Evolutionary conservation across 192 early-diverging fungal genomes (phyloP).

Genomic region (Oehlia diaphana): DNA sequence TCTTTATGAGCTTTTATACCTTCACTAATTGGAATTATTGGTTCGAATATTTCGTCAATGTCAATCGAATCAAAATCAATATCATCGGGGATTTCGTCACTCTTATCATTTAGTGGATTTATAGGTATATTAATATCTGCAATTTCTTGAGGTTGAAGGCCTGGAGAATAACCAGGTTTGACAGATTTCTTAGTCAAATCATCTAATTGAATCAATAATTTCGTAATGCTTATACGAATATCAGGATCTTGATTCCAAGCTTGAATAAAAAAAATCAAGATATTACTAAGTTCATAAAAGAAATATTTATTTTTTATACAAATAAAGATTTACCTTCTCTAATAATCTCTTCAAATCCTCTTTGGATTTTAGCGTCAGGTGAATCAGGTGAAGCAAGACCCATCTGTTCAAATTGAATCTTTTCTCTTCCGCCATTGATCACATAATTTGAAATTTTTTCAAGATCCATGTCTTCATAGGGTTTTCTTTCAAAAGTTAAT

Average conservation of each 20-base stretch:
- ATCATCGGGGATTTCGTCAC: neutral
- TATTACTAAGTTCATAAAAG: neutral
- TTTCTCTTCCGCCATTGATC: neutral
- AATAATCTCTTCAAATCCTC: slow-evolving; percentile 1
- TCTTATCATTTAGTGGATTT: neutral
- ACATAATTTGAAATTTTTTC: neutral
- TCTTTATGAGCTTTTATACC: slow-evolving; percentile 16
- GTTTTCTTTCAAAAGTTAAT: slow-evolving; percentile 5
- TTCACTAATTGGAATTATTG: slow-evolving; percentile 15
- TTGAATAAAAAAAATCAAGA: neutral
- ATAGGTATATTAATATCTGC: neutral
- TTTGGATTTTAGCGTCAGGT: neutral
- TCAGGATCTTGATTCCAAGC: slow-evolving; percentile 2
- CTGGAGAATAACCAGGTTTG: neutral
- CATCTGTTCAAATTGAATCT: neutral
- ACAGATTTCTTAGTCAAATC: neutral
- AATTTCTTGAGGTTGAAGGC: neutral
- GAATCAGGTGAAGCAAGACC: neutral
- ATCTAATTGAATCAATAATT: slow-evolving; percentile 9
- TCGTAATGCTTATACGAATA: slow-evolving; percentile 1
- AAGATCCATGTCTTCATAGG: neutral
- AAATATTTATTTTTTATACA: neutral
- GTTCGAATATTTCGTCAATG: neutral
- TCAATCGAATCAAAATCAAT: neutral
- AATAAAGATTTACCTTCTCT: neutral